phyloP scores from a whole-genome alignment of 2,329 filamentous ascomycete genomes.

The Geosmithia putterillii region DNA sequence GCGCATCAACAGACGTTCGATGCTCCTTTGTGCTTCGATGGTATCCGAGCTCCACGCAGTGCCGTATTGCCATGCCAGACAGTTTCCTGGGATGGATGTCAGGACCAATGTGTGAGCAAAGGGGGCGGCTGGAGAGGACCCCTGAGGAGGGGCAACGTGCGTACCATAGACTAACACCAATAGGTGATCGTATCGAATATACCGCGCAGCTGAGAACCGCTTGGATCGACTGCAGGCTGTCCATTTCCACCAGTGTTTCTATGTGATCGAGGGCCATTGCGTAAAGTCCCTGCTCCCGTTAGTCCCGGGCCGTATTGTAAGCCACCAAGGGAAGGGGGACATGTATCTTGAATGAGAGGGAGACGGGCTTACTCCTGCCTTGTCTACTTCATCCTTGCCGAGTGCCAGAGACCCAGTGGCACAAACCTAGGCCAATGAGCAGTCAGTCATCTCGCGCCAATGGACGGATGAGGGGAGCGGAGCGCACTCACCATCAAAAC shows the following conservation, averaged over 20 bases:
- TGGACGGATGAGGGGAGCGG: background rate
- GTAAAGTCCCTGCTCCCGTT: conserved; percentile 7
- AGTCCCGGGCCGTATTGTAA: background rate
- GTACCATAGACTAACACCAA: conserved; percentile 1
- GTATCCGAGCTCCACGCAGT: conserved; percentile 21
- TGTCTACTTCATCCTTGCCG: conserved; percentile 1
- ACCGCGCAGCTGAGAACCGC: conserved; percentile 17
- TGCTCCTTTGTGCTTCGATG: conserved; percentile 12
- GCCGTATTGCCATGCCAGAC: conserved; percentile 18
- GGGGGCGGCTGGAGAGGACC: background rate
- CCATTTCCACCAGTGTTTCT: conserved; percentile 8
- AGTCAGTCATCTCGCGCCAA: conserved; percentile 15
- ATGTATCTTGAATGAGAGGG: background rate
- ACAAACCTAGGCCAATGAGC: conserved; percentile 1
- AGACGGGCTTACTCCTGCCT: conserved; percentile 2
- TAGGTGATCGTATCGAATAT: conserved; percentile 10
- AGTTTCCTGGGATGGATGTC: conserved; percentile 10
- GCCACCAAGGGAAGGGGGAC: conserved; percentile 3
- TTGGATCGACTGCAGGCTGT: conserved; percentile 18
- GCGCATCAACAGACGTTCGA: conserved; percentile 3
- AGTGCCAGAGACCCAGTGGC: conserved; percentile 2
- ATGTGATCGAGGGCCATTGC: conserved; percentile 10
- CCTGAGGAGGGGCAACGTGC: background rate
- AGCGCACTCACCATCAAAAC: background rate
- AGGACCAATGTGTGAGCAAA: background rate